phyloP scores from a whole-genome alignment of 2,329 filamentous ascomycete species.

The Xylaria sp. region DNA sequence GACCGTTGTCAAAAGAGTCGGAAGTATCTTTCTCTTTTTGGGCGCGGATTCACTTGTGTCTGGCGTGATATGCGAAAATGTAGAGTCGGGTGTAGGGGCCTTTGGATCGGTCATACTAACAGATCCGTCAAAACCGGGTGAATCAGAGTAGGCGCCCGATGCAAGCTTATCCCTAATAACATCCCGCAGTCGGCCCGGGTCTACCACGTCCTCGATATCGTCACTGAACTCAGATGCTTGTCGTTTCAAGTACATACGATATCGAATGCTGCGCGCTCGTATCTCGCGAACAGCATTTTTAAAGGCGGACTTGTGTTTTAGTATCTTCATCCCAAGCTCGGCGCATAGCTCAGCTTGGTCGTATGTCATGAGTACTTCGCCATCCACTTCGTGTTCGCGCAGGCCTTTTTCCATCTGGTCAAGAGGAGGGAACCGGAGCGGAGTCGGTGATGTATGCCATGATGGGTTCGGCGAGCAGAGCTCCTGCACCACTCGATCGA shows the following conservation, averaged over 20 bases:
- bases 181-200: neutral
- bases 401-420: conserved; percentile 49
- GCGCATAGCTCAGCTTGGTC: conserved; percentile 48
- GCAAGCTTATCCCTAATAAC: neutral
- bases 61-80: neutral
- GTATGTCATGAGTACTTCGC: conserved; percentile 55
- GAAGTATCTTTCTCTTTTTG: conserved; percentile 28
- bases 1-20: conserved; percentile 20
- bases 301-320: conserved; percentile 55
- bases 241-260: conserved; percentile 32
- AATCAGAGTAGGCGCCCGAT: neutral
- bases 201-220: conserved; percentile 6
- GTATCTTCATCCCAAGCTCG: conserved; percentile 51
- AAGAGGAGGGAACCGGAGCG: conserved; percentile 45
- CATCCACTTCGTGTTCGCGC: conserved; percentile 59
- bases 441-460: conserved; percentile 38
- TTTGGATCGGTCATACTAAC: neutral
- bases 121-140: neutral
- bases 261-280: conserved; percentile 46
- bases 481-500: conserved; percentile 60
- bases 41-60: conserved; percentile 4
- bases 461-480: conserved; percentile 53
- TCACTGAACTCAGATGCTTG: conserved; percentile 18
- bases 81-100: neutral
- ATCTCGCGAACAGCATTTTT: conserved; percentile 54